phyloP scores from a whole-genome alignment of 2,329 filamentous ascomycete genomes.

The Trichophyton rubrum region DNA sequence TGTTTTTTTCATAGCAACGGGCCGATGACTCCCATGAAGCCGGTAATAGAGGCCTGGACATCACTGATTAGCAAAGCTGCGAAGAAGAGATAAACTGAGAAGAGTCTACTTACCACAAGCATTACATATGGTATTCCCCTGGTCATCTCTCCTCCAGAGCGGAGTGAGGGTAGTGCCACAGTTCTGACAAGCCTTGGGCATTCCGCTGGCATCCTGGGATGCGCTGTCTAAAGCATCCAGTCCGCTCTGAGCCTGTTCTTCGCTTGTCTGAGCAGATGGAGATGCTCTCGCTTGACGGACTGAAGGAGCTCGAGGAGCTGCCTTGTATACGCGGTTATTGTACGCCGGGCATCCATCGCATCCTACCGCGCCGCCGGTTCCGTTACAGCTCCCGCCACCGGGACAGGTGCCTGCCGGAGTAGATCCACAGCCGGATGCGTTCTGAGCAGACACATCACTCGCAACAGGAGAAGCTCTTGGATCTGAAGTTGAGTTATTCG shows the following conservation, averaged over 20 bases:
- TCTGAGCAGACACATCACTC: slow-evolving; percentile 22
- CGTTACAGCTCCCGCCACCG: slow-evolving; percentile 88
- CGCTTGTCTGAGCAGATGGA: slow-evolving; percentile 17
- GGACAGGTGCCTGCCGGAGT: slow-evolving; percentile 71
- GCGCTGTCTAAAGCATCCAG: slow-evolving; percentile 18
- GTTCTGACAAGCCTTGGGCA: slow-evolving; percentile 89
- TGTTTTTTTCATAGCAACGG: slow-evolving; percentile 97
- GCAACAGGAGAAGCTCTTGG: slow-evolving; percentile 21
- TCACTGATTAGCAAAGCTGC: neutral
- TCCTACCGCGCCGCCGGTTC: slow-evolving; percentile 85
- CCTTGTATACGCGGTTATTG: slow-evolving; percentile 91
- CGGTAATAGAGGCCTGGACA: slow-evolving; percentile 79
- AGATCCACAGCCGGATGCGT: slow-evolving; percentile 25
- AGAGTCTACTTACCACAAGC: slow-evolving; percentile 64
- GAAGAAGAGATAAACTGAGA: slow-evolving; percentile 3
- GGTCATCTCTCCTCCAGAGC: slow-evolving; percentile 86
- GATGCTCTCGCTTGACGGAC: slow-evolving; percentile 22
- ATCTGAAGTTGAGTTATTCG: slow-evolving; percentile 8
- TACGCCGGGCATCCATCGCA: slow-evolving; percentile 94
- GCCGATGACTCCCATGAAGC: slow-evolving; percentile 82
- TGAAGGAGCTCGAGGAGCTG: slow-evolving; percentile 42
- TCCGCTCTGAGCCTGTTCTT: slow-evolving; percentile 13
- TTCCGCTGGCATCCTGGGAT: slow-evolving; percentile 24
- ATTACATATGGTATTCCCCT: slow-evolving; percentile 95
- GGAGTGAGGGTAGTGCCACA: slow-evolving; percentile 94